phyloP scores from a whole-genome alignment of 2,329 filamentous ascomycete genomes.

The Aspergillus floridensis region DNA sequence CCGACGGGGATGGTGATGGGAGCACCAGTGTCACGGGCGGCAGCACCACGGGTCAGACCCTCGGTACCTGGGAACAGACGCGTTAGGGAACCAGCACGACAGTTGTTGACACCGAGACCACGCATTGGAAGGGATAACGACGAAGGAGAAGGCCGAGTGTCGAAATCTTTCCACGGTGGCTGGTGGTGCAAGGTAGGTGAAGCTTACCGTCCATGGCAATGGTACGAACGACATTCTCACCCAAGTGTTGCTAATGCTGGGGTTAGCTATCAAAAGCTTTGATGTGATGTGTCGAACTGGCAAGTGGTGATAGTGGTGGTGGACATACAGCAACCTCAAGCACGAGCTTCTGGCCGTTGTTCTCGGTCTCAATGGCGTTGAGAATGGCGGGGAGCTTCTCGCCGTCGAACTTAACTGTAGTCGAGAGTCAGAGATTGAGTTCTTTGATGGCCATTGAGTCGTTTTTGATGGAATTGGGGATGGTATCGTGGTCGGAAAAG shows the following conservation, averaged over 20 bases:
- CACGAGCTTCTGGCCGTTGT: constrained; percentile 90
- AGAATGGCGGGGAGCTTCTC: constrained; percentile 95
- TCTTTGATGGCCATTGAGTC: constrained; percentile 25
- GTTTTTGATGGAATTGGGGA: constrained; percentile 33
- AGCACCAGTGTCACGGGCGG: constrained; percentile 81
- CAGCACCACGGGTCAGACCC: constrained; percentile 93
- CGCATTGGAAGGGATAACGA: not conserved
- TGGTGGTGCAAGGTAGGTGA: constrained; percentile 7
- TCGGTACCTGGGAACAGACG: constrained; percentile 71
- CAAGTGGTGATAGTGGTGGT: constrained; percentile 4
- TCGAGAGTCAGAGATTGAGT: constrained; percentile 30
- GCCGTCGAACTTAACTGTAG: constrained; percentile 89
- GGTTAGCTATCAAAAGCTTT: constrained; percentile 22
- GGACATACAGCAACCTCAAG: constrained; percentile 89
- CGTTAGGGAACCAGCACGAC: constrained; percentile 20
- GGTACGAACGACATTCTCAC: constrained; percentile 97
- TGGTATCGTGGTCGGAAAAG: constrained; percentile 41
- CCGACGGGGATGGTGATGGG: constrained; percentile 98
- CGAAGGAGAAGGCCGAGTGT: not conserved
- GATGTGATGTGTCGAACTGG: constrained; percentile 14
- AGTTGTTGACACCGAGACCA: constrained; percentile 3
- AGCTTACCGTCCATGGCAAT: constrained; percentile 99
- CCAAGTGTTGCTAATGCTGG: constrained; percentile 86
- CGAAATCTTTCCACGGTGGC: not conserved
- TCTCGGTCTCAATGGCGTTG: constrained; percentile 89